Base-by-base conservation (phyloP, 2,329 filamentous ascomycete species). In the Arthrobotrys sinensis region DNA sequence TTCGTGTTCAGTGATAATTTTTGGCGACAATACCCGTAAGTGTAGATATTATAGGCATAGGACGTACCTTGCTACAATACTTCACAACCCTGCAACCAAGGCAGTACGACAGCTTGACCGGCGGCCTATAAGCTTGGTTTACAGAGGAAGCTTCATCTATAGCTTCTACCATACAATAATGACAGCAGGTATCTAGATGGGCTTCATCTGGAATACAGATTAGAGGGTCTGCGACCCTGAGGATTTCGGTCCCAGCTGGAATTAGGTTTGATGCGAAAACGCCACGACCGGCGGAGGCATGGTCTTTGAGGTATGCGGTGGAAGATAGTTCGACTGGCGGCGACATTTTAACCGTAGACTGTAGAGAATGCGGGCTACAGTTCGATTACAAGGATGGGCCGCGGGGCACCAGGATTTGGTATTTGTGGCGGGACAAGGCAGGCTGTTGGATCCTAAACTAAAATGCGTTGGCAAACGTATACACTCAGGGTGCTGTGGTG, bases 21-120 rank as follows among this genome's bases (percentile, higher is more conserved):
- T 19, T 36, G 52, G 36, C 1, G 28, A 21, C 8, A 11, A 10
- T 19, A 52, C 14, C 21, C 11, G 16, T 45, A 16, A 45, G 6
- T 38, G 21, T 16, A 50, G 12, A 67, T 12, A 14, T 72, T 12
- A 62, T 14, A 43, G n/a, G 32, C 34, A 52, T 50, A 10, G 43
- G 65, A 82, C 85, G 60, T 82, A 90, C 89, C 85, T 87, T 89
- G 80, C 87, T 86, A 82, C 90, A 91, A 82, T 91, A 91, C 80
- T 85, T 87, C 1, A 90, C 87, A 36, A 87, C 84, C 71, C 86
- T 87, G 81, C 90, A 91, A 6, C 88, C 88, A 2, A 86, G 86
- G 81, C 90, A 91, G 24, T 85, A 85, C 71, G 87, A 87, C n/a
- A 90, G 84, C 1, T 76, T 81, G 3, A 64, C 68, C n/a, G 82